phyloP scores from a whole-genome alignment of 179 eudicot genomes.

The Camellia oleifera region DNA sequence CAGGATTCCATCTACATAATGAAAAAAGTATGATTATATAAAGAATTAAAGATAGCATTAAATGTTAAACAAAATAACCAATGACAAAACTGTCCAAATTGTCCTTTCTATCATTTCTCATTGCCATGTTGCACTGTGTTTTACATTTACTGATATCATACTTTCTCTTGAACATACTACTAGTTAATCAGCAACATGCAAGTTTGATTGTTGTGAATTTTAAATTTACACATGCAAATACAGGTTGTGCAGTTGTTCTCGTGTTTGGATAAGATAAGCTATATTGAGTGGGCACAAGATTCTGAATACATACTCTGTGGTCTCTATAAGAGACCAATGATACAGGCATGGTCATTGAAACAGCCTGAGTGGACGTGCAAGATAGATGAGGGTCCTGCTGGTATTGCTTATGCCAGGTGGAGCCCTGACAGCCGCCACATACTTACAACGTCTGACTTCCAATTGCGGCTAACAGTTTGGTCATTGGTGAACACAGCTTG shows the following conservation, averaged over 20 bases:
- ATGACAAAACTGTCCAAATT: neutral
- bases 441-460: constrained; percentile 97
- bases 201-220: neutral
- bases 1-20: neutral
- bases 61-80: neutral
- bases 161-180: neutral
- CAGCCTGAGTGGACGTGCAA: constrained; percentile 99
- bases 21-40: neutral
- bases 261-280: constrained; percentile 89
- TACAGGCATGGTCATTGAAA: constrained; percentile 93
- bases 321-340: constrained; percentile 80
- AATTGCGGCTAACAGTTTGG: constrained; percentile 88
- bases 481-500: constrained; percentile 93
- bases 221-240: neutral
- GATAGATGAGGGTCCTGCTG: constrained; percentile 97
- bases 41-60: neutral
- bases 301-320: constrained; percentile 97
- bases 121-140: neutral
- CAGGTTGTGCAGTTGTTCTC: constrained; percentile 95
- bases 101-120: neutral
- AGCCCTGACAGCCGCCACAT: constrained; percentile 99
- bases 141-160: neutral
- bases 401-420: constrained; percentile 98
- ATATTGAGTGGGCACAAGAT: constrained; percentile 96
- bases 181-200: neutral